Conservation (phyloP, 495 filamentous ascomycete species). For the Aspergillus coremiiformis region DNA sequence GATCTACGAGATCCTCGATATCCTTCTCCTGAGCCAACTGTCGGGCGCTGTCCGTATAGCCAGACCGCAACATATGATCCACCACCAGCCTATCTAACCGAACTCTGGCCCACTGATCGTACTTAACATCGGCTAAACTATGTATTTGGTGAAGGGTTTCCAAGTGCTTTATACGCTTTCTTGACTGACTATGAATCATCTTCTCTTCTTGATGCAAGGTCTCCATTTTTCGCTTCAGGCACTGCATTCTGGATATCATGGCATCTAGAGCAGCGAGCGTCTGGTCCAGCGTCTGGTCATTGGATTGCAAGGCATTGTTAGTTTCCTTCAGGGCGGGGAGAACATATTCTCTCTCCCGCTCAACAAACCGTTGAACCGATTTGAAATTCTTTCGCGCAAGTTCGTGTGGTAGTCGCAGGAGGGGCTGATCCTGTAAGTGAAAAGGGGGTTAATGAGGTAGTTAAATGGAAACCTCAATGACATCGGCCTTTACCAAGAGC, state of each 20-base stretch:
- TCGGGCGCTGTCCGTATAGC: conserved; percentile 70
- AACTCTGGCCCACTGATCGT: conserved; percentile 79
- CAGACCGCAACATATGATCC: conserved; percentile 80
- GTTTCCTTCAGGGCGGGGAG: conserved; percentile 62
- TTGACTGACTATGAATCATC: conserved; percentile 60
- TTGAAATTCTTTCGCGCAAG: conserved; percentile 91
- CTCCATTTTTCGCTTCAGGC: conserved; percentile 79
- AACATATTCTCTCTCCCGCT: conserved; percentile 66
- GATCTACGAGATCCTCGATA: conserved; percentile 76
- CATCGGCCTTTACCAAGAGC: conserved; percentile 50
- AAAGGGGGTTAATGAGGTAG: not conserved
- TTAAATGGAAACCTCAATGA: not conserved
- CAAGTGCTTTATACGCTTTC: conserved; percentile 71
- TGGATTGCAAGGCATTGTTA: conserved; percentile 57
- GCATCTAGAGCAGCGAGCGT: conserved; percentile 68
- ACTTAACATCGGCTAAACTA: conserved; percentile 83
- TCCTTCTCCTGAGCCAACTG: conserved; percentile 63
- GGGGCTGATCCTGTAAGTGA: conserved; percentile 73
- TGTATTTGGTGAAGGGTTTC: conserved; percentile 70
- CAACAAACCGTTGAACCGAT: conserved; percentile 70
- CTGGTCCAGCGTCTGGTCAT: conserved; percentile 53
- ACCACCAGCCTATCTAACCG: conserved; percentile 79
- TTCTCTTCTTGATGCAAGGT: conserved; percentile 69
- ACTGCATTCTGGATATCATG: conserved; percentile 78
- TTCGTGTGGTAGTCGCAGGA: conserved; percentile 85